Base-by-base conservation (phyloP, 169 alveolate genomes). In the Plasmodium vinckei region DNA sequence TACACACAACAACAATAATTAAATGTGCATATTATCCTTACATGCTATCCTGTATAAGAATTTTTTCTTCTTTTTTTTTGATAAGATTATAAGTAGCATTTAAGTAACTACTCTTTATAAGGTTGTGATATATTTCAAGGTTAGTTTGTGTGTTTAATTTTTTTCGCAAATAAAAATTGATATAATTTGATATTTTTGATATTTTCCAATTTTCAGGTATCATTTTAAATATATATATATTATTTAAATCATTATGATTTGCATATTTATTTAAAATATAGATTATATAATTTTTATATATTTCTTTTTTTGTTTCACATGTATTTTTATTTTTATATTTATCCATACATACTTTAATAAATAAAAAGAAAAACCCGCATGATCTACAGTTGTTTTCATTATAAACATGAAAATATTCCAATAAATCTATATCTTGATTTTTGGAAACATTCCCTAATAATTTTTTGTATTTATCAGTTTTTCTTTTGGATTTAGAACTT, bases 121-220 rank as follows among this genome's bases (percentile, higher is more conserved):
- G 13, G 17, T 54, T 82, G 67, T 82, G 90, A 70, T 64, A 82
- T n/a, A 53, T 25, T 19, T 67, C 84, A n/a, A 82, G 5, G 15
- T 67, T 57, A 70, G 68, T 64, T n/a, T 53, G 46, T 13, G 27
- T 69, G 57, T 67, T 65, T 9, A 15, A 9, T 21, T 67, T 82
- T 60, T 82, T 82, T 44, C 60, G 17, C 59, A 82, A 19, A 46
- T 49, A 27, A 17, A 82, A 23, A 13, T 47, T 51, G 12, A 82
- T n/a, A 53, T 54, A 82, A 19, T 33, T 23, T 21, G 68, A 19
- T 46, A 82, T 59, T n/a, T 82, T 72, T 21, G 70, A 5, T 5
- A 82, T 57, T 23, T 68, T 39, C 90, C 90, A 82, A 21, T 54
- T 56, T 23, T 67, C n/a, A 9, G 90, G 90, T 25, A 82, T 82